Evolutionary conservation across 169 alveolate species (phyloP).

Genomic region (Pseudocohnilembus persalinus): DNA sequence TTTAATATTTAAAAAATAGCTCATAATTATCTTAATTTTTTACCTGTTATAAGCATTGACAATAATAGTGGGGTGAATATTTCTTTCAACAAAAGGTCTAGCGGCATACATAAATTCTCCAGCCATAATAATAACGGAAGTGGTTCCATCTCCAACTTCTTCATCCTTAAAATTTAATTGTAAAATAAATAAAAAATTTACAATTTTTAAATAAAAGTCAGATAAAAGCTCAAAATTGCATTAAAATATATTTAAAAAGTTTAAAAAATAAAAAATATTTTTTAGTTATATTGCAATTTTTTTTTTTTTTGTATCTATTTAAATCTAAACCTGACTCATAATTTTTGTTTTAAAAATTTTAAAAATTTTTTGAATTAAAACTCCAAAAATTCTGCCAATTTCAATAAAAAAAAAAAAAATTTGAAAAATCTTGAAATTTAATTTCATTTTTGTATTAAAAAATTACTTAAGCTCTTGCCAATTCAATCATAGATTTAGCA

Average conservation of each 20-base stretch:
- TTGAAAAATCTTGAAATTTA: neutral
- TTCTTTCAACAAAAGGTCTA: constrained; percentile 94
- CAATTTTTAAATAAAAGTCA: too few relatives aligned
- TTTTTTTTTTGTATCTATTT: neutral
- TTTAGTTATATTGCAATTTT: neutral
- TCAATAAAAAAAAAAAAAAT: too few relatives aligned
- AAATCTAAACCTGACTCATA: neutral
- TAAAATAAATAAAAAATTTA: too few relatives aligned
- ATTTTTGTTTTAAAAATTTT: too few relatives aligned
- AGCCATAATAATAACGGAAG: constrained; percentile 99
- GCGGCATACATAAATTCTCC: constrained; percentile 98
- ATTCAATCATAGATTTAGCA: constrained; percentile 97
- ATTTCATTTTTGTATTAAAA: too few relatives aligned
- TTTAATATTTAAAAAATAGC: too few relatives aligned
- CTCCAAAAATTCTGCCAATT: too few relatives aligned
- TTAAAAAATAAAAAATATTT: too few relatives aligned
- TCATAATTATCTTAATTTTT: too few relatives aligned
- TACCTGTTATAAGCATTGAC: constrained; percentile 86
- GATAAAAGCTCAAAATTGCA: too few relatives aligned
- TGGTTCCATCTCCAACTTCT: constrained; percentile 99
- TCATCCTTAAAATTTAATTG: constrained; percentile 95
- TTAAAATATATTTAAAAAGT: too few relatives aligned
- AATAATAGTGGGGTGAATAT: constrained; percentile 96
- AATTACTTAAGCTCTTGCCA: constrained; percentile 82
- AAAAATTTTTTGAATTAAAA: too few relatives aligned